Base-by-base conservation (phyloP, 345 rosid species). In the Firmiana major region DNA sequence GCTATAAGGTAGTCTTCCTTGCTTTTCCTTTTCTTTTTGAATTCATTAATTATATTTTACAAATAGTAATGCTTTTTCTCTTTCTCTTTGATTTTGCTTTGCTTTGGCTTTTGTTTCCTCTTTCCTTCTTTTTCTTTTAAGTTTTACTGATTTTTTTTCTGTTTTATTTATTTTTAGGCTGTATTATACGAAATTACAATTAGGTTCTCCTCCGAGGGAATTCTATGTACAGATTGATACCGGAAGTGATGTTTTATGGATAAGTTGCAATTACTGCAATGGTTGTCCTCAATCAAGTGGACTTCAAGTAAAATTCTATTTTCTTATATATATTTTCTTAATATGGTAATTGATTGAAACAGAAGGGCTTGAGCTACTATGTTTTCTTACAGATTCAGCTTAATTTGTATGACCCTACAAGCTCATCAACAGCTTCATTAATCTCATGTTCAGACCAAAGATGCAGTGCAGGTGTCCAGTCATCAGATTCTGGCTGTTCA, bases 201-300 rank as follows among this genome's bases (percentile, higher is more conserved):
- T 97, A 84, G 99, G 99, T 67, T 81, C 89, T 82, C 99, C 98
- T 70, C 90, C 99, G 40, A 88, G 81, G 79, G 98, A 97, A 46
- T 97, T 88, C 81, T 82, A 91, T 79, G 99, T 96, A 74, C 99
- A 96, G 76, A 85, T 96, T 81, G 99, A 96, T 75, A 93, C 99
- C 6, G 97, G 98, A 73, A 97, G 99, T 85, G 98, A 97, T 89
- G 97, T 92, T 77, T 82, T 97, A 72, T 96, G 99, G 99, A 91
- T 96, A 45, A 86, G 92, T 62, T 97, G 99, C 84, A 75, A 77
- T 78, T 80, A 92, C 79, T 97, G 98, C 80, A 89, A 84, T 81
- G 99, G 98, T 64, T 96, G 99, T 77, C 99, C 99, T 71, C 81
- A 28, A 36, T 80, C 85, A 19, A 96, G 94, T 81, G 98, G 93